Evolutionary conservation across 148 eudicot genomes (phyloP).

Genomic region (Arbutus unedo): DNA sequence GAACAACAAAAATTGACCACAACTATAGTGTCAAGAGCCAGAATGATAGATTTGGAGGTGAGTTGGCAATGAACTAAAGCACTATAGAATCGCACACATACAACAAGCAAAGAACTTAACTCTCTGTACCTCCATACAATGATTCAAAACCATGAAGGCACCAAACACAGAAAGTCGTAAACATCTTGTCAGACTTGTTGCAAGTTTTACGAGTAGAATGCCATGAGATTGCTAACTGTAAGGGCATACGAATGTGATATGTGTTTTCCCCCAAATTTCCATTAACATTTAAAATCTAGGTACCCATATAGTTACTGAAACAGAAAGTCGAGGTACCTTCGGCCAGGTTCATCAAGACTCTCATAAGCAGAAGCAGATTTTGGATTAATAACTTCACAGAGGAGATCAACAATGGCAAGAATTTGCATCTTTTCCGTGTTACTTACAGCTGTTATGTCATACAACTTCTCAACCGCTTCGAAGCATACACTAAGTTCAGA

Average conservation of each 20-base stretch:
- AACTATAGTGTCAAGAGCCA: neutral
- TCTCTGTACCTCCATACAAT: neutral
- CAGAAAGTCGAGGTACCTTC: conserved; percentile 55
- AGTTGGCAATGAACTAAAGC: neutral
- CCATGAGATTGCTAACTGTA: neutral
- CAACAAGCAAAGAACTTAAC: conserved; percentile 2
- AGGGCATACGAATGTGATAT: neutral
- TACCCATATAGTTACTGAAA: neutral
- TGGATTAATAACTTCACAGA: conserved; percentile 61
- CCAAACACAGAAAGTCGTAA: neutral
- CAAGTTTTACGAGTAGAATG: neutral
- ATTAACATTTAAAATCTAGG: neutral
- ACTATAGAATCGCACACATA: neutral
- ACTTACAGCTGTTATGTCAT: conserved; percentile 35
- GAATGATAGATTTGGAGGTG: neutral
- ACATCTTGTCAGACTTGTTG: neutral
- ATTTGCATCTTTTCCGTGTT: conserved; percentile 61
- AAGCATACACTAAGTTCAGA: conserved; percentile 42
- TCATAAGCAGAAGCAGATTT: conserved; percentile 62
- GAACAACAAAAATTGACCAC: neutral
- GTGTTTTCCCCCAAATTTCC: neutral
- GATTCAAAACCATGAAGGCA: neutral
- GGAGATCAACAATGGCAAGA: conserved; percentile 66
- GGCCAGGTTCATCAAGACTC: conserved; percentile 92
- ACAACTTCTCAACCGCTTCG: conserved; percentile 55